These are phyloP conservation scores for Mucor indicus DNA, from an alignment of 371 early-diverging fungal genomes.

Conservation along the genomic window DNA sequence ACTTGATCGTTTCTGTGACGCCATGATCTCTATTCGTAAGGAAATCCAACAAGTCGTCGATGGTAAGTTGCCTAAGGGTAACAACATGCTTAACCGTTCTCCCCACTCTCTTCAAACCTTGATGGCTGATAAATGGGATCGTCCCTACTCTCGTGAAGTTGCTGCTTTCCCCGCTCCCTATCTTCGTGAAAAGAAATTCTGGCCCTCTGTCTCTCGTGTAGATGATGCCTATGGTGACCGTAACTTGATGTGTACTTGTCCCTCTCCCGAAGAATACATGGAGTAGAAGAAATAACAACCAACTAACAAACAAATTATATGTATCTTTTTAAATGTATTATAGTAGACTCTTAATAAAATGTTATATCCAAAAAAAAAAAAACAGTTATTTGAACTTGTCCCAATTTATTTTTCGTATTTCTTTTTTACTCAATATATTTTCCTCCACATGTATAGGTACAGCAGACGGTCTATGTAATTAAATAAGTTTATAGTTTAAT, in stretches of 20 bases:
- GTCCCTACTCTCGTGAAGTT: conserved; percentile 78
- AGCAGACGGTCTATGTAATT: conserved; percentile 12
- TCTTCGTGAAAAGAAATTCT: conserved; percentile 88
- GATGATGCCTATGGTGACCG: conserved; percentile 96
- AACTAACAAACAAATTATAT: too few species aligned
- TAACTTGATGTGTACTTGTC: conserved; percentile 91
- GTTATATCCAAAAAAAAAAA: too few species aligned
- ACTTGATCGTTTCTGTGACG: conserved; percentile 95
- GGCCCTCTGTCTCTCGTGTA: conserved; percentile 88
- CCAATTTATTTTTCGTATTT: conserved; percentile 14
- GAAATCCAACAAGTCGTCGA: conserved; percentile 88
- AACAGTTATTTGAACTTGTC: background rate
- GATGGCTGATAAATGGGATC: conserved; percentile 77
- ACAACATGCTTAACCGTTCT: conserved; percentile 85
- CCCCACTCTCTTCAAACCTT: conserved; percentile 86
- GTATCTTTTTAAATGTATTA: too few species aligned
- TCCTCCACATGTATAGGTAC: conserved; percentile 7
- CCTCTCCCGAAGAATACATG: conserved; percentile 58
- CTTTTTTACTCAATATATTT: background rate
- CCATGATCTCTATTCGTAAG: conserved; percentile 90
- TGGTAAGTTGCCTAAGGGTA: conserved; percentile 74
- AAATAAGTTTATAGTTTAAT: background rate
- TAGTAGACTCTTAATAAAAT: too few species aligned
- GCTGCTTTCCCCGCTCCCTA: conserved; percentile 91
- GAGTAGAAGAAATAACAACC: conserved; percentile 1